Conservation (phyloP, 352 stramenopile genomes). For the Aphanomyces cochlioides region DNA sequence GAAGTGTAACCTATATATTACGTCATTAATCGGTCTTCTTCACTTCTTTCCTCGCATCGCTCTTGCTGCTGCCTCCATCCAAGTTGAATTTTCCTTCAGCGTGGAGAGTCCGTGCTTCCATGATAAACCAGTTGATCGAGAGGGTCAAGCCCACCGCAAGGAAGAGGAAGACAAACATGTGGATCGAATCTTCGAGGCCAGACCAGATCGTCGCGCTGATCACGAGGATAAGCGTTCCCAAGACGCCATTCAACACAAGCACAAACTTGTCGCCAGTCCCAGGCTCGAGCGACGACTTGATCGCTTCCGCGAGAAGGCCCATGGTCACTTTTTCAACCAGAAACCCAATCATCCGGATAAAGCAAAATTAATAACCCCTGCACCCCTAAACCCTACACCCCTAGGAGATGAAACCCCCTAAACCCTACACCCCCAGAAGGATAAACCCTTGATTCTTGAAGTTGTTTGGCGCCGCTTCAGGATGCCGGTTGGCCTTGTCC, state of each 20-base stretch:
- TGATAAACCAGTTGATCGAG: conserved; percentile 86
- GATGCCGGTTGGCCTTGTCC: conserved; percentile 59
- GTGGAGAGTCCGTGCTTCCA: conserved; percentile 40
- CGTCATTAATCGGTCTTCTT: conserved; percentile 26
- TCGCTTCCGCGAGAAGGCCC: conserved; percentile 16
- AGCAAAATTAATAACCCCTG: too few species aligned
- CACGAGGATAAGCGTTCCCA: conserved; percentile 63
- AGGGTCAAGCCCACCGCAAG: conserved; percentile 71
- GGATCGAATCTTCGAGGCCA: conserved; percentile 75
- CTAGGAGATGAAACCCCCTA: background rate
- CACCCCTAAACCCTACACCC: background rate
- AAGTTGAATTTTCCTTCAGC: conserved; percentile 25
- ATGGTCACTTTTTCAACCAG: background rate
- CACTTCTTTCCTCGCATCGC: background rate
- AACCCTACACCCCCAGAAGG: background rate
- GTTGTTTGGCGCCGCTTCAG: background rate
- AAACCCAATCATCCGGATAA: too few species aligned
- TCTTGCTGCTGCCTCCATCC: background rate
- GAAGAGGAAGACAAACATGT: conserved; percentile 82
- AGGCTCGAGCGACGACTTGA: conserved; percentile 29
- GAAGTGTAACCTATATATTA: conserved; percentile 24
- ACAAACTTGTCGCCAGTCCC: conserved; percentile 50
- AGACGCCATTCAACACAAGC: conserved; percentile 61
- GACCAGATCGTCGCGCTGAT: conserved; percentile 74
- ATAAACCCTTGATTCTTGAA: conserved; percentile 6